phyloP scores from a whole-genome alignment of 352 stramenopile species.

The Pythium plurisporium region DNA sequence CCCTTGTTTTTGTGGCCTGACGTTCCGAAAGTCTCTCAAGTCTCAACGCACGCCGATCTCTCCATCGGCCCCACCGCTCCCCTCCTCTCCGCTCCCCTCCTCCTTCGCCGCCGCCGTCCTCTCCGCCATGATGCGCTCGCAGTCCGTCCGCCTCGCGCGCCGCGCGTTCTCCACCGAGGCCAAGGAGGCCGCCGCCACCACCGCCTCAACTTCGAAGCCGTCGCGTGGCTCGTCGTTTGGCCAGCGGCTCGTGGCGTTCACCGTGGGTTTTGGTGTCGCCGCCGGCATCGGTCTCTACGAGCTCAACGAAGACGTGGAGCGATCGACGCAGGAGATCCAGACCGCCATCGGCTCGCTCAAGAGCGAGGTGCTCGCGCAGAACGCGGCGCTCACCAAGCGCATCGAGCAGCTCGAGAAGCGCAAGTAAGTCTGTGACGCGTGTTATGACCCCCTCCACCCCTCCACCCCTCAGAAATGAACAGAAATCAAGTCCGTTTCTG shows the following conservation, averaged over 20 bases:
- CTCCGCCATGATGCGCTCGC: slow-evolving; percentile 23
- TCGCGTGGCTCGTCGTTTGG: slow-evolving; percentile 71
- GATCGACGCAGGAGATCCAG: slow-evolving; percentile 72
- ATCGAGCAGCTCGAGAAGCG: slow-evolving; percentile 72
- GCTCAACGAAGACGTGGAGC: slow-evolving; percentile 64
- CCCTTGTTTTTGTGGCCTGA: slow-evolving; percentile 25
- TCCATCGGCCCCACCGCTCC: neutral
- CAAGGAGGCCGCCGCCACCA: slow-evolving; percentile 34
- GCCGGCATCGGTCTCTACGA: slow-evolving; percentile 65
- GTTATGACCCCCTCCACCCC: neutral
- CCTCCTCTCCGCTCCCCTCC: neutral
- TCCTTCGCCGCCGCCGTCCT: too few relatives aligned
- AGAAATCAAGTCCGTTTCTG: too few relatives aligned
- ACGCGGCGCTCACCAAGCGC: slow-evolving; percentile 62
- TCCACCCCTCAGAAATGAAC: too few relatives aligned
- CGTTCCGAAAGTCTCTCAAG: slow-evolving; percentile 2
- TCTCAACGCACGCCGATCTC: slow-evolving; percentile 2
- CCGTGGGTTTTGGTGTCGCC: slow-evolving; percentile 57
- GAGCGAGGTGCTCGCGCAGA: slow-evolving; percentile 65
- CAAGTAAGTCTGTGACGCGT: slow-evolving; percentile 27
- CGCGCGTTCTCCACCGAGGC: slow-evolving; percentile 57
- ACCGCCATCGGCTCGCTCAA: slow-evolving; percentile 55
- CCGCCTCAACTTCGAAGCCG: slow-evolving; percentile 33
- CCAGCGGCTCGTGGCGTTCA: slow-evolving; percentile 67
- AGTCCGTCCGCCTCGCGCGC: slow-evolving; percentile 21